Percentiles rank a stretch among this genome's conserved stretches.
Conservation (phyloP, 2,329 filamentous ascomycete genomes). For the Pseudocercospora ulei region DNA sequence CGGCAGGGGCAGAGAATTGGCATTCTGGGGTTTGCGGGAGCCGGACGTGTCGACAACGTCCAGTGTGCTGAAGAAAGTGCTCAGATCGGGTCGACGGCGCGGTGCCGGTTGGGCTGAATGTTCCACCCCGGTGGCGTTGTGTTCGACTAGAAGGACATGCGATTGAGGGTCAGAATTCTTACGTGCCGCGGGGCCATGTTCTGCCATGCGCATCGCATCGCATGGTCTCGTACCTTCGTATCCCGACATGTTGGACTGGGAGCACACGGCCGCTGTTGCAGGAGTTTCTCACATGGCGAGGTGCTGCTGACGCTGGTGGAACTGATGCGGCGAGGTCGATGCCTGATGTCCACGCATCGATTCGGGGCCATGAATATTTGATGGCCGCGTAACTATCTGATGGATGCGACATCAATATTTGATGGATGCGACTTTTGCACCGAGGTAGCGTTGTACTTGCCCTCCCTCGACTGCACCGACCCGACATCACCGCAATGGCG, state of each 20-base stretch:
- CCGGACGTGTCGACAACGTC: constrained; percentile 49
- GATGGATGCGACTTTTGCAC: no score
- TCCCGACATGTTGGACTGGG: constrained; percentile 6
- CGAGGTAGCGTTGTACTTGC: no score
- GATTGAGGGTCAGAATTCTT: constrained; percentile 2
- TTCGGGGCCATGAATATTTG: constrained; percentile 3
- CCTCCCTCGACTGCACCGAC: neutral
- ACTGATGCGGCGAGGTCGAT: no score
- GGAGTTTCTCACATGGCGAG: neutral
- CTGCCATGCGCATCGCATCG: neutral
- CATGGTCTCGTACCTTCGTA: constrained; percentile 6
- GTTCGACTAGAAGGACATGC: constrained; percentile 38
- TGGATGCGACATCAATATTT: no score
- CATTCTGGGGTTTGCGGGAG: constrained; percentile 43
- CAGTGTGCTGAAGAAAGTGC: constrained; percentile 55
- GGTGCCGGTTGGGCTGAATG: constrained; percentile 27
- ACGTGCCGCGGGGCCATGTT: neutral
- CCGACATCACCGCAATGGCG: constrained; percentile 16
- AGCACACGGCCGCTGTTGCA: neutral
- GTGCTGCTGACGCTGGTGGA: neutral
- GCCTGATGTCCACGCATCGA: no score
- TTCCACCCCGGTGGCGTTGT: constrained; percentile 39
- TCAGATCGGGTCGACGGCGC: constrained; percentile 52
- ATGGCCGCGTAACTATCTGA: no score
- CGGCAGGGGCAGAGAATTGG: constrained; percentile 52